Conservation (phyloP, 768 basidiomycete genomes). For the Hortiboletus campestris region DNA sequence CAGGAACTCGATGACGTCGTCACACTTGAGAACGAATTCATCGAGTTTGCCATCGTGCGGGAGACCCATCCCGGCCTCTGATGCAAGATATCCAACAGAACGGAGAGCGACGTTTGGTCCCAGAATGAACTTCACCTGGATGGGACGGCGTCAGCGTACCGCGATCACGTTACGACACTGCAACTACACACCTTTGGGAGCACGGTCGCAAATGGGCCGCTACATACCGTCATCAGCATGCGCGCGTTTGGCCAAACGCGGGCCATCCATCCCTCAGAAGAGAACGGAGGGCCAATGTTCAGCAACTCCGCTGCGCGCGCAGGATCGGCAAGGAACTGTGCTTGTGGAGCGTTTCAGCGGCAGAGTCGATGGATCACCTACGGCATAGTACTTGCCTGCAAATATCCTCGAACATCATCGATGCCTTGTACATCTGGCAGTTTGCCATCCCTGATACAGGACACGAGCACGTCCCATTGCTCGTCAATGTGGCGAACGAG, state of each 20-base stretch:
- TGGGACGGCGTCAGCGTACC: neutral
- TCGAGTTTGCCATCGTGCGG: constrained; percentile 2
- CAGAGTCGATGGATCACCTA: too few relatives aligned
- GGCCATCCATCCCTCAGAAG: constrained; percentile 14
- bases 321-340: constrained; percentile 9
- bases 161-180: neutral
- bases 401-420: constrained; percentile 7
- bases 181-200: constrained; percentile 12
- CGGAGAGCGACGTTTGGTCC: constrained; percentile 4
- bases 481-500: neutral
- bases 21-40: constrained; percentile 3
- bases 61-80: constrained; percentile 7
- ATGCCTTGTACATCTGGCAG: constrained; percentile 17
- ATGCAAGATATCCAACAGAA: constrained; percentile 7
- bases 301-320: constrained; percentile 19
- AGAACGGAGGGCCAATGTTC: constrained; percentile 12
- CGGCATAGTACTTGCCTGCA: constrained; percentile 7
- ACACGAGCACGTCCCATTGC: constrained; percentile 12
- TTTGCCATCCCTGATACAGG: constrained; percentile 10
- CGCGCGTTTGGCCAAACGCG: constrained; percentile 16
- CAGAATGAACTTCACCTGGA: constrained; percentile 14
- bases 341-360: neutral
- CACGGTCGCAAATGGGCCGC: constrained; percentile 7
- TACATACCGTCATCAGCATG: constrained; percentile 1
- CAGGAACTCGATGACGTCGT: constrained; percentile 19